These are phyloP conservation scores for Microdochium paspali DNA, from an alignment of 2,329 filamentous ascomycete genomes.

Conservation along the genomic window DNA sequence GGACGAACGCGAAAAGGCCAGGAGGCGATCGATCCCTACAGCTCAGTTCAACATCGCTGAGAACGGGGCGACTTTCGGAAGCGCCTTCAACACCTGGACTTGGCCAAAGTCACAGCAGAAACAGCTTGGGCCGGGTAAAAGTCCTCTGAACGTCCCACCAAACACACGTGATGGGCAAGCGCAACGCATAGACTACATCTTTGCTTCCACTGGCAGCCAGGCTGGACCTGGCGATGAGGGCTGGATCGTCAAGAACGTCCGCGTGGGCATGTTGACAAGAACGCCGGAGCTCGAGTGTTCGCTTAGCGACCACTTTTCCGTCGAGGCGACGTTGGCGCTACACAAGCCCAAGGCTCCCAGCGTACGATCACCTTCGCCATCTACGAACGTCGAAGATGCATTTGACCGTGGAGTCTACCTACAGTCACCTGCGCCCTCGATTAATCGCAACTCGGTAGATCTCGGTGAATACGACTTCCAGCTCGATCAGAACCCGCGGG, in stretches of 20 bases:
- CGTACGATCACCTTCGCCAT: neutral
- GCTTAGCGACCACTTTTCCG: conserved; percentile 89
- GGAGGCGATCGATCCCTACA: conserved; percentile 59
- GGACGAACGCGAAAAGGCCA: conserved; percentile 55
- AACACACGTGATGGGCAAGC: conserved; percentile 61
- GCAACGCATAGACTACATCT: conserved; percentile 93
- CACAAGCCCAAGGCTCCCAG: conserved; percentile 20
- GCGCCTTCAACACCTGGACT: conserved; percentile 83
- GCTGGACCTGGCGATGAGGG: conserved; percentile 9
- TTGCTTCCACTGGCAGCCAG: conserved; percentile 51
- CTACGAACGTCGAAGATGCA: neutral
- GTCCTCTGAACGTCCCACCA: conserved; percentile 51
- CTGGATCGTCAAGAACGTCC: conserved; percentile 64
- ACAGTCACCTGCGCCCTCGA: conserved; percentile 23
- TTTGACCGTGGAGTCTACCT: conserved; percentile 20
- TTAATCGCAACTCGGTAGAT: neutral
- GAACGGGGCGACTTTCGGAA: conserved; percentile 85
- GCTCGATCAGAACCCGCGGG: conserved; percentile 8
- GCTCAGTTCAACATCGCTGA: conserved; percentile 68
- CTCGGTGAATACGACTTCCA: conserved; percentile 21
- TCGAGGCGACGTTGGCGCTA: conserved; percentile 65
- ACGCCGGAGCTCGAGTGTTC: conserved; percentile 78
- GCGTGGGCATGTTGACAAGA: conserved; percentile 71
- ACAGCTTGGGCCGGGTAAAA: conserved; percentile 53
- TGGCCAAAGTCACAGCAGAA: conserved; percentile 69